phyloP scores from a whole-genome alignment of 495 filamentous ascomycete genomes.

The Penicillium egyptiacum region DNA sequence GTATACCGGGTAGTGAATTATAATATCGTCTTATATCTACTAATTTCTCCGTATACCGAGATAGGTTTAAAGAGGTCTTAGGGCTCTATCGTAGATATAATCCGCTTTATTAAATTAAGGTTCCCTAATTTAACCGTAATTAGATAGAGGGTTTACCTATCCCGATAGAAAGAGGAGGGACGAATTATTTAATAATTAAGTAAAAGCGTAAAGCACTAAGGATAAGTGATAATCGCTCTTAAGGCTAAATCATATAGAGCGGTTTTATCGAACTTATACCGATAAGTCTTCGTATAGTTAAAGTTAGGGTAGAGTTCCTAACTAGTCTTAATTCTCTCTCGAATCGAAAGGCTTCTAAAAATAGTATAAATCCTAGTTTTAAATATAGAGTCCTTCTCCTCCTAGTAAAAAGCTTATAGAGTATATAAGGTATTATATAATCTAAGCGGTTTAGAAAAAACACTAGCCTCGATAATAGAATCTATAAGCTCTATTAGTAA shows the following conservation, averaged over 20 bases:
- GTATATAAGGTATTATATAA: background rate
- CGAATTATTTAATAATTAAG: background rate
- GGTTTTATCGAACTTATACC: background rate
- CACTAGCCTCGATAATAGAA: background rate
- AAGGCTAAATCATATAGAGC: background rate
- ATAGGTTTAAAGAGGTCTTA: background rate
- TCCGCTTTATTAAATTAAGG: background rate
- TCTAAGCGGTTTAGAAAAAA: background rate
- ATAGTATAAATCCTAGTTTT: background rate
- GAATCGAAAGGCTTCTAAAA: background rate
- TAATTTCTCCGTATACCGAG: background rate
- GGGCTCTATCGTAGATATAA: conserved; percentile 2
- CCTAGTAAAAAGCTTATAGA: background rate
- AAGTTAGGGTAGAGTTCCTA: background rate
- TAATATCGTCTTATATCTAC: background rate
- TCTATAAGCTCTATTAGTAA: conserved; percentile 1
- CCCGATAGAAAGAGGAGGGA: background rate
- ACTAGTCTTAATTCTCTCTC: background rate
- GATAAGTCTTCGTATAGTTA: background rate
- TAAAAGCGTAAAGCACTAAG: background rate
- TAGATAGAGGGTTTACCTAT: background rate
- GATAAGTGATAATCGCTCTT: background rate
- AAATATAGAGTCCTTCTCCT: background rate
- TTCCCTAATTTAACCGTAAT: background rate
- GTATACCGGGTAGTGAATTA: background rate